Evolutionary conservation across 352 stramenopile genomes (phyloP).

Genomic region (Aphanomyces euteiches): DNA sequence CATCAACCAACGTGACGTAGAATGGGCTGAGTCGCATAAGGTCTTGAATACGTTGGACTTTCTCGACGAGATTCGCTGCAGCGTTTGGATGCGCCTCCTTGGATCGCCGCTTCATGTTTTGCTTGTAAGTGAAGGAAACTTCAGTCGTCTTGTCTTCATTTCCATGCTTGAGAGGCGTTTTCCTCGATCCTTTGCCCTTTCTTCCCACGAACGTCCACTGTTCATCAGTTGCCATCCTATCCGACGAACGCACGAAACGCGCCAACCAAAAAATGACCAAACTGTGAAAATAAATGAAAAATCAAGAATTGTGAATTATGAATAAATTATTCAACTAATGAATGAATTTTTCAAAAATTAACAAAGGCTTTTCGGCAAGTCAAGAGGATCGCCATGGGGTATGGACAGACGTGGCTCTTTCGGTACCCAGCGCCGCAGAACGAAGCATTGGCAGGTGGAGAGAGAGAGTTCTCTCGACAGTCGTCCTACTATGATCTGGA

Average conservation of each 20-base stretch:
- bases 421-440: slow-evolving; percentile 17
- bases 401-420: slow-evolving; percentile 26
- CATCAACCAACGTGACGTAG: background rate
- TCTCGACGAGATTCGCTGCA: background rate
- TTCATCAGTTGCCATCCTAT: background rate
- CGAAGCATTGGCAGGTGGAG: background rate
- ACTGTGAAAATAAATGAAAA: too few relatives aligned
- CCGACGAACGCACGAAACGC: background rate
- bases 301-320: too few relatives aligned
- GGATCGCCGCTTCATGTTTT: background rate
- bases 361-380: background rate
- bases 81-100: background rate
- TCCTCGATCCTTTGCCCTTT: slow-evolving; percentile 12
- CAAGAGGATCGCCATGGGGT: slow-evolving; percentile 14
- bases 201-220: slow-evolving; percentile 22
- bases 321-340: too few relatives aligned
- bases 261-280: background rate
- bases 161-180: slow-evolving; percentile 10
- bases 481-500: slow-evolving; percentile 18
- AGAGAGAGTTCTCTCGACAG: slow-evolving; percentile 9
- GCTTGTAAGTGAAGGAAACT: slow-evolving; percentile 4
- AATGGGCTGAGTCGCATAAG: slow-evolving; percentile 7
- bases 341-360: background rate
- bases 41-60: background rate
- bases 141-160: background rate